Base-by-base conservation (phyloP, 2,329 filamentous ascomycete species). In the Mariannaea elegans region DNA sequence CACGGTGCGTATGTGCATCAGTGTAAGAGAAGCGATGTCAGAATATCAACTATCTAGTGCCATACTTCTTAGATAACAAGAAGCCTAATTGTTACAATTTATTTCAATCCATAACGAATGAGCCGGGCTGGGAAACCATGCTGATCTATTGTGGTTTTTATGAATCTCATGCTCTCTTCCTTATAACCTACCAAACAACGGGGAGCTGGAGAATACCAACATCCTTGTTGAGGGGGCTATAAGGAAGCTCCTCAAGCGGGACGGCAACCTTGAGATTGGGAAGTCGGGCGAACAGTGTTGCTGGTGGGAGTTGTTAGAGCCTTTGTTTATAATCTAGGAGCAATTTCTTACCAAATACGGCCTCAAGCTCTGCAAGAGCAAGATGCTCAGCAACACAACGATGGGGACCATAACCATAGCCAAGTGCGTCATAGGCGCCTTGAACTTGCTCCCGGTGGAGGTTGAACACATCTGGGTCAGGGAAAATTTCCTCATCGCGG, bases 371-470 rank as follows among this genome's bases (percentile, higher is more conserved):
- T 0, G 75, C 70, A 48, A 76, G 75, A 4, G 81, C 76, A 9
- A 83, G 67, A 39, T 72, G 71, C 64, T 83, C 80, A 5, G 79
- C 80, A 21, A 82, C 72, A 65, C 81, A 83, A 10, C 79, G 70
- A 63, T 82, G 81, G 13, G 75, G 72, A 1, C 80, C 81, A 62
- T 75, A 83, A 0, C 80, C 81, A 66, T 76, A 83, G 0, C 80
- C 81, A 12, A 82, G 71, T 0, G 75, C 75, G 42, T 78, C 72
- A 45, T 76, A 68, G 3, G 62, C 44, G 3, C 38, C 41, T 14
- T 50, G 21, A 64, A 66, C 32, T 70, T 27, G 41, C 41, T 44
- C 68, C 19, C 80, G 75, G 59, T 77, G 73, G 67, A 83, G 78
- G 65, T 82, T 71, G 63, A 83, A 83, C 12, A 56, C 65, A 56